These are phyloP conservation scores for Sclerotinia minor DNA, from an alignment of 2,329 filamentous ascomycete genomes.

Conservation along the genomic window DNA sequence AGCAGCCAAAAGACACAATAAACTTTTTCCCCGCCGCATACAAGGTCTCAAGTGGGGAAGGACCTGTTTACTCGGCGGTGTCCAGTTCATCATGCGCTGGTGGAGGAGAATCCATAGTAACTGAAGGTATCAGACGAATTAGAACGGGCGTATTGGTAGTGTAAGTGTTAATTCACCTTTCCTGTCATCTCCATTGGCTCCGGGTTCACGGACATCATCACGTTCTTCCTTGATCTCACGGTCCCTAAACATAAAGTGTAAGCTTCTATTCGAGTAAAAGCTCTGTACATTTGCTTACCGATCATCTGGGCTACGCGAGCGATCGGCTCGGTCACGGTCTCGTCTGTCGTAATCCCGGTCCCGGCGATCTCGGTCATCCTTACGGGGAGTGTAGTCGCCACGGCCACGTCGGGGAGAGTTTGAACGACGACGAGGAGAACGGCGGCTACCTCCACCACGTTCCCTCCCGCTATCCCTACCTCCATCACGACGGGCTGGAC, in stretches of 20 bases:
- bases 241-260: conserved; percentile 41
- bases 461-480: conserved; percentile 29
- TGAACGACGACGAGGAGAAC: conserved; percentile 68
- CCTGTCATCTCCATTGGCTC: conserved; percentile 80
- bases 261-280: background rate
- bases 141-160: conserved; percentile 29
- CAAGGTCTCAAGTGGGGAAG: conserved; percentile 32
- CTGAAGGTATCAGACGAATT: conserved; percentile 39
- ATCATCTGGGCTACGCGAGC: conserved; percentile 69
- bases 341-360: conserved; percentile 75
- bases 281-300: conserved; percentile 46
- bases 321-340: conserved; percentile 58
- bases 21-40: conserved; percentile 37
- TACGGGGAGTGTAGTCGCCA: conserved; percentile 79
- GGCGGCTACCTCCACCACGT: conserved; percentile 45
- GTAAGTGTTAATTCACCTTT: conserved; percentile 64
- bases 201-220: conserved; percentile 74
- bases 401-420: conserved; percentile 75
- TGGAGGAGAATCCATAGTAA: conserved; percentile 72
- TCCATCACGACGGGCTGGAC: conserved; percentile 53
- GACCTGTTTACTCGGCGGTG: conserved; percentile 70
- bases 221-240: conserved; percentile 58
- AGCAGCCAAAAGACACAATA: conserved; percentile 33
- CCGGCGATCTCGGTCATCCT: conserved; percentile 81
- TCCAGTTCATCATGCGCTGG: conserved; percentile 92